Evolutionary conservation across 129 eudicot genomes (phyloP), one percentile per base, ranked within the genome.

Genomic region (Heracleum sosnowskyi): DNA sequence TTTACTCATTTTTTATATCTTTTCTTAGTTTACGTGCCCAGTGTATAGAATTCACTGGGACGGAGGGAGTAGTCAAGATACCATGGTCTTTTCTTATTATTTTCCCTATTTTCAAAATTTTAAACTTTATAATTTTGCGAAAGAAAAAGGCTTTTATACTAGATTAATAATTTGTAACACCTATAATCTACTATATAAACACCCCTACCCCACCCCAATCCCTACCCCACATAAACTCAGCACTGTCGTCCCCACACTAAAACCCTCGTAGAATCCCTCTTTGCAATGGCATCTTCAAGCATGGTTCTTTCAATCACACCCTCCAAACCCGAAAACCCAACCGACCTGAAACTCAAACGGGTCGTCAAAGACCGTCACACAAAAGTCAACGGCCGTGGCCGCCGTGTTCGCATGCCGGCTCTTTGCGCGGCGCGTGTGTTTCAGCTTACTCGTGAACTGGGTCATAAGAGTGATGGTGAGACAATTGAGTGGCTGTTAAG

Each of bases 391-490:
- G 68, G 68, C 15, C 68, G 68, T n/a, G 68, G 68, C 17, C 68
- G 68, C 17, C 68, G 68, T 12, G 68, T 60, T 4, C 68, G 68
- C 68, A 60, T 60, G 68, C 68, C 68, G 33, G 68, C 34, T n/a
- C 68, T 60, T 4, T 60, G 68, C 6, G 68, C 68, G 16, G 68
- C 68, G 11, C 68, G 68, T 60, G 31, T 60, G 16, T 60, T 60
- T 10, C 68, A 60, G 68, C 68, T 60, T 34, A 60, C 68, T n/a
- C 33, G 68, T 26, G 68, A 60, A 26, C 68, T 60, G 68, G 68
- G 68, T n/a, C 68, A 60, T 13, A 60, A 60, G 16, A n/a, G 17
- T 11, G 68, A n/a, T 11, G 68, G 34, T 11, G 34, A 60, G 10
- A 60, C 68, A 2, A 60, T 60, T 26, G 68, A 60, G 68, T 60